Evolutionary conservation across 2,329 filamentous ascomycete genomes (phyloP), one percentile per base, ranked within the genome.

Genomic region (Ophiostoma novo-ulmi): DNA sequence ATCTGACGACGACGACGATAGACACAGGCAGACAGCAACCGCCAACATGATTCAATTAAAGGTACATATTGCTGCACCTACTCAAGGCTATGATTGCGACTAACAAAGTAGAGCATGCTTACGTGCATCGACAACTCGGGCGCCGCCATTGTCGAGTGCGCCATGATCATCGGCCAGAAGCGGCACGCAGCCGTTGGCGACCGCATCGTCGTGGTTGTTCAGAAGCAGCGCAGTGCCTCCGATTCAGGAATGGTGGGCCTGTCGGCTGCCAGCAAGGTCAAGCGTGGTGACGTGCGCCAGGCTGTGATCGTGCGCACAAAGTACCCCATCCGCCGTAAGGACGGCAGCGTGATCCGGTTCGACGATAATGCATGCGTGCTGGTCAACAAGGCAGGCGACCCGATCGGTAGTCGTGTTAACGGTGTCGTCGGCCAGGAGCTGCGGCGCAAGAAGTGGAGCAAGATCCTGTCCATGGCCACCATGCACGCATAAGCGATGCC

Each of bases 91-190:
- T 48, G 36, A 6, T 8, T 4, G 8, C 65, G 35, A 69, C 52
- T 17, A 22, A 22, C 63, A 8, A 26, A 0, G 6, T 76, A 97
- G 95, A 91, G 94, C 79, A 93, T 99, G 88, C 88, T 99, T 77
- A 97, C 95, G 83, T 98, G 95, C 89, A 98, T 99, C 88, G 95
- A 99, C 90, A 99, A 97, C 85, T 98, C 95, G 75, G 95, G 95
- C 79, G 95, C 95, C 76, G 94, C 95, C 77, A 86, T 99, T 75
- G 95, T 98, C 82, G 95, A 99, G 84, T 99, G 95, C 83, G 92
- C 91, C 80, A 91, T 94, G 79, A 91, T 98, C 74, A 85, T 99
- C 77, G 92, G 92, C 78, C 95, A 94, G 83, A 97, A 97, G 84
- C 85, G 89, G 75, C 88, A 90, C 77, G 95, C 94, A 72, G 90